Evolutionary conservation across 805 yeast genomes (phyloP).

Genomic region (Metschnikowia cubensis): DNA sequence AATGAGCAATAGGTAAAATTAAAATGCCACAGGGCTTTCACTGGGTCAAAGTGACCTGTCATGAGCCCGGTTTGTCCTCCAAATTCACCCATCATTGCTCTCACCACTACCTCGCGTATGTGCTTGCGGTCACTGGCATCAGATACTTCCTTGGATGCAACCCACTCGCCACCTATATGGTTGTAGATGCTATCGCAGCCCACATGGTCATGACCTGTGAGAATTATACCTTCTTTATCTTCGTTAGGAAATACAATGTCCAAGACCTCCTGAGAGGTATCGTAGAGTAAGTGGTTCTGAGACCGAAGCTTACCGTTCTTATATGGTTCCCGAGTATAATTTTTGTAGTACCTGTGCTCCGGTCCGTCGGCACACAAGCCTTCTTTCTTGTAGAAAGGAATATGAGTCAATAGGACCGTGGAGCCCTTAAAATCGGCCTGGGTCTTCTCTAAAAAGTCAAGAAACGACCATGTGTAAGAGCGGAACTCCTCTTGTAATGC

Average conservation of each 20-base stretch:
- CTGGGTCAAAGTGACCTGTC: slow-evolving; percentile 60
- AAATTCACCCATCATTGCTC: slow-evolving; percentile 95
- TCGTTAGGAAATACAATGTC: slow-evolving; percentile 64
- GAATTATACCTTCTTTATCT: slow-evolving; percentile 66
- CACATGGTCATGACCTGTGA: slow-evolving; percentile 95
- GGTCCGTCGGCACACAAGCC: slow-evolving; percentile 92
- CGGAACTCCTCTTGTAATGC: slow-evolving; percentile 70
- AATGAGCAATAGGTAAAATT: slow-evolving; percentile 74
- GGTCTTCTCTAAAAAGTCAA: slow-evolving; percentile 53
- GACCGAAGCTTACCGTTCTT: slow-evolving; percentile 70
- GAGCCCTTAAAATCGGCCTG: slow-evolving; percentile 59
- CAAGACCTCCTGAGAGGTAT: slow-evolving; percentile 63
- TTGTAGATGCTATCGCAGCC: slow-evolving; percentile 80
- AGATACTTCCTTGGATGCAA: slow-evolving; percentile 43
- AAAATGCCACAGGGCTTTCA: slow-evolving; percentile 54
- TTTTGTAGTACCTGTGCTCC: slow-evolving; percentile 43
- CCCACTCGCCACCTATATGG: slow-evolving; percentile 49
- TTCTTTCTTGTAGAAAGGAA: slow-evolving; percentile 77
- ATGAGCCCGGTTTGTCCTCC: slow-evolving; percentile 85
- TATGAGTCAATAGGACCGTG: slow-evolving; percentile 80
- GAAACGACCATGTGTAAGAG: slow-evolving; percentile 67
- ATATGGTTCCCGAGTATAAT: slow-evolving; percentile 57
- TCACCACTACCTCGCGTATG: slow-evolving; percentile 75
- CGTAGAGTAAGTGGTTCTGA: slow-evolving; percentile 77
- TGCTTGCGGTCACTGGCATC: slow-evolving; percentile 27